Conservation (phyloP, 192 early-diverging fungal species). For the Coemansia sp. region DNA sequence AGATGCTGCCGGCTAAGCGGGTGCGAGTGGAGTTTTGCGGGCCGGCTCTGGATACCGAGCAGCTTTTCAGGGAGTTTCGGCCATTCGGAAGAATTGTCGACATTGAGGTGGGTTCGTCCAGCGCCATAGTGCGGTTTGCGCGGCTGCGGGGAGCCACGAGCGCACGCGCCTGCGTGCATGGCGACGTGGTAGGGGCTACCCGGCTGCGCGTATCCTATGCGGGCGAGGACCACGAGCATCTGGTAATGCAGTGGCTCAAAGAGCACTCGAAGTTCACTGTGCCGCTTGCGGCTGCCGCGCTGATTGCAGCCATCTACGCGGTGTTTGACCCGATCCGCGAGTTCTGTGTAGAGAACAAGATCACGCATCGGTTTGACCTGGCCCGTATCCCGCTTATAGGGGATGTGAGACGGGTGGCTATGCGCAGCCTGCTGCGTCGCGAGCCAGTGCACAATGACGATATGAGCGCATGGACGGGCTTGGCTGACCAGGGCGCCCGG, state of each 20-base stretch:
- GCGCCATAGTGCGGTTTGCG: constrained; percentile 78
- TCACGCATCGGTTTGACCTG: constrained; percentile 76
- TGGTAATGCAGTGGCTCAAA: constrained; percentile 62
- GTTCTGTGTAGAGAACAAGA: constrained; percentile 83
- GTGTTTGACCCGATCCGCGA: constrained; percentile 88
- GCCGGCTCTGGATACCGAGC: constrained; percentile 63
- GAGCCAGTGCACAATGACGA: constrained; percentile 14
- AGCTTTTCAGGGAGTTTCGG: constrained; percentile 71
- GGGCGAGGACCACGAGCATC: constrained; percentile 55
- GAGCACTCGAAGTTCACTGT: constrained; percentile 76
- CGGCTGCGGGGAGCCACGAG: constrained; percentile 80
- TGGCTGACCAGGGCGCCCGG: constrained; percentile 33
- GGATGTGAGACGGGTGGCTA: constrained; percentile 28
- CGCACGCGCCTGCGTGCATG: constrained; percentile 90
- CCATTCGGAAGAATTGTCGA: constrained; percentile 80
- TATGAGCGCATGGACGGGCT: constrained; percentile 42
- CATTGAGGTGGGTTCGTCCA: constrained; percentile 69
- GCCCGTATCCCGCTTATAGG: constrained; percentile 36
- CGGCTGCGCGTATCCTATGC: constrained; percentile 63
- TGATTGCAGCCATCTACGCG: constrained; percentile 75
- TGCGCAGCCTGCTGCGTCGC: constrained; percentile 35
- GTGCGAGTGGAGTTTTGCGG: constrained; percentile 76
- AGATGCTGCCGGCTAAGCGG: constrained; percentile 48
- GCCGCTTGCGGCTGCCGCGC: constrained; percentile 68
- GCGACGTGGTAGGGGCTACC: constrained; percentile 68